Base-by-base conservation (phyloP, 345 rosid genomes). In the Melastoma malabathricum region DNA sequence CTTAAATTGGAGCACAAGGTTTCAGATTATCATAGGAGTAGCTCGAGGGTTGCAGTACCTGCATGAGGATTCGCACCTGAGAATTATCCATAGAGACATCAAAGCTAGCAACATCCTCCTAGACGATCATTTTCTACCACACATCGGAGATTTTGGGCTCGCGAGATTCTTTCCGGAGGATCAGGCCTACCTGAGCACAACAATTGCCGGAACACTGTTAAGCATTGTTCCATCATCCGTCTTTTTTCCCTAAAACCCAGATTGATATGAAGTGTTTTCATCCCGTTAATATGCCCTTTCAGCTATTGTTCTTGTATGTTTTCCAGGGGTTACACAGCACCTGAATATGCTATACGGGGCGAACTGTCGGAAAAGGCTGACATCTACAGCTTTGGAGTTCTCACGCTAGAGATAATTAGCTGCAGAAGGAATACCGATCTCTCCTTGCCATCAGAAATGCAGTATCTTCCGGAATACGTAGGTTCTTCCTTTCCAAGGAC, bases 91-190 rank as follows among this genome's bases (percentile, higher is more conserved):
- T 15, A 74, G 83, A 67, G 85, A 82, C 68, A 76, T 82, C 54
- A 82, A 82, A 69, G 90, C 86, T 4, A 82, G 90, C 79, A 79
- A 82, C 67, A 69, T 79, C 64, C 90, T 82, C 67, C 81, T 82
- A 20, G 80, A 82, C 53, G 83, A 75, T 19, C 76, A 79, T 59
- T 76, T 76, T 54, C 83, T 70, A 45, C 83, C 90, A 0, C 71
- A 64, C 56, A 79, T 79, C 18, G 77, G 86, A n/a, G 90, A 82
- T 71, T 82, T 82, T 15, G 86, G 90, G 10, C 62, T 82, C 39
- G 83, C 90, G 16, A 72, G 86, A 56, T 82, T 82, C 74, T 76
- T 82, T 48, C 90, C 90, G 6, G 86, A 82, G 58, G 90, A 79
- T 53, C 72, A 77, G 66, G 75, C 80, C 50, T 77, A 71, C 58